A percentile compares a stretch with the other conserved stretches of the same genome.
Evolutionary conservation across 139 green algal genomes (phyloP).

Genomic region (Pleodorina starrii): DNA sequence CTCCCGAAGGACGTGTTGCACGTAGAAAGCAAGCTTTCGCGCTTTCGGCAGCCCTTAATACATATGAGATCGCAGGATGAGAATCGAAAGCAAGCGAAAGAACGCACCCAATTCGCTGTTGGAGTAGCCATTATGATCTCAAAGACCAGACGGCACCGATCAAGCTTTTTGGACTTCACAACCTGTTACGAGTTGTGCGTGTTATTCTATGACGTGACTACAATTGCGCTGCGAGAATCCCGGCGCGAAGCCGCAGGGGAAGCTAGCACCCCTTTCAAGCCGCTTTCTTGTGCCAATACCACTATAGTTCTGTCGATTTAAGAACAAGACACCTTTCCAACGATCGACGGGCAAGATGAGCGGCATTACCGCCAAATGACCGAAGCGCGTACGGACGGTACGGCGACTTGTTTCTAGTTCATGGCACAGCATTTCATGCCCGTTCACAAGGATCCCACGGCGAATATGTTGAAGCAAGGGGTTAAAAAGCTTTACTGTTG

Average conservation of each 20-base stretch:
- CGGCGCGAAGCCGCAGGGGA: not conserved
- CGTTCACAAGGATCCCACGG: too few relatives aligned
- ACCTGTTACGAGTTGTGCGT: too few relatives aligned
- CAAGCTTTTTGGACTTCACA: too few relatives aligned
- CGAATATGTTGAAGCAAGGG: too few relatives aligned
- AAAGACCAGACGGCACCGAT: too few relatives aligned
- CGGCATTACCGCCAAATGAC: too few relatives aligned
- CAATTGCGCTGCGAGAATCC: not conserved
- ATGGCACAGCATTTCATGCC: too few relatives aligned
- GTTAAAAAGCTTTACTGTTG: too few relatives aligned
- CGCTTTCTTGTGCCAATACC: not conserved
- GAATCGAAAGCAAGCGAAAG: not conserved
- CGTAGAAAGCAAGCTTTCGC: not conserved
- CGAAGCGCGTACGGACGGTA: too few relatives aligned
- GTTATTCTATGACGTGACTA: not conserved
- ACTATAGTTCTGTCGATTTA: not conserved
- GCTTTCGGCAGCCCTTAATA: not conserved
- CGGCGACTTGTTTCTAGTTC: too few relatives aligned
- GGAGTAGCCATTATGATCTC: too few relatives aligned
- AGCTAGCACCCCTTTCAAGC: not conserved
- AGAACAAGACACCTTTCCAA: not conserved
- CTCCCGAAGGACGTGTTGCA: not conserved
- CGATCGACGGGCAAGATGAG: too few relatives aligned
- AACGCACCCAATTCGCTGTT: conserved; percentile 6
- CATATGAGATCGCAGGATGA: not conserved